These are phyloP conservation scores for Fistulifera pelliculosa DNA, from an alignment of 108 stramenopile species.

Conservation along the genomic window DNA sequence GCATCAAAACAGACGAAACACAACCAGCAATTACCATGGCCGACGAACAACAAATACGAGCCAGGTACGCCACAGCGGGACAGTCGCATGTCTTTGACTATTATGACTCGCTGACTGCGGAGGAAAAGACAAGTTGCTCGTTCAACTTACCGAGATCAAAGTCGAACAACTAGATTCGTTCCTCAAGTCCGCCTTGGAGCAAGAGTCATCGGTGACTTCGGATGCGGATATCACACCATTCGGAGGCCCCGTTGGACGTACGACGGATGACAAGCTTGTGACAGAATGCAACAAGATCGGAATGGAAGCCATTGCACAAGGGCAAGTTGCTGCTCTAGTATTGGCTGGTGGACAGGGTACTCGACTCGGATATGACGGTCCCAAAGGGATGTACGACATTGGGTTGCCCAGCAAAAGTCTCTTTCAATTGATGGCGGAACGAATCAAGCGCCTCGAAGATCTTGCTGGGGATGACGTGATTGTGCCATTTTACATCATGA, in stretches of 20 bases:
- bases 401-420: conserved; percentile 77
- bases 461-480: conserved; percentile 17
- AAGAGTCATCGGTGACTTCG: conserved; percentile 23
- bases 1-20: no score
- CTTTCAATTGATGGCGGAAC: conserved; percentile 82
- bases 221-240: conserved; percentile 51
- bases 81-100: conserved; percentile 48
- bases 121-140: conserved; percentile 24
- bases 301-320: conserved; percentile 43
- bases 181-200: conserved; percentile 27
- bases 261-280: conserved; percentile 13
- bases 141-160: conserved; percentile 30
- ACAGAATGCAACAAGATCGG: conserved; percentile 25
- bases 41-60: conserved; percentile 4
- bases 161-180: conserved; percentile 48
- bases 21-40: conserved; percentile 5
- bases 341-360: conserved; percentile 94
- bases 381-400: conserved; percentile 96
- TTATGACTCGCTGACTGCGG: conserved; percentile 10
- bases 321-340: conserved; percentile 86
- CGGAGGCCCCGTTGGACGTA: conserved; percentile 28
- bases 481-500: conserved; percentile 88
- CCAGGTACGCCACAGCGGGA: conserved; percentile 3
- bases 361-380: conserved; percentile 87
- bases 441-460: conserved; percentile 50